These are phyloP conservation scores for Parachaetomium inaequale DNA, from an alignment of 495 filamentous ascomycete species.

Conservation along the genomic window DNA sequence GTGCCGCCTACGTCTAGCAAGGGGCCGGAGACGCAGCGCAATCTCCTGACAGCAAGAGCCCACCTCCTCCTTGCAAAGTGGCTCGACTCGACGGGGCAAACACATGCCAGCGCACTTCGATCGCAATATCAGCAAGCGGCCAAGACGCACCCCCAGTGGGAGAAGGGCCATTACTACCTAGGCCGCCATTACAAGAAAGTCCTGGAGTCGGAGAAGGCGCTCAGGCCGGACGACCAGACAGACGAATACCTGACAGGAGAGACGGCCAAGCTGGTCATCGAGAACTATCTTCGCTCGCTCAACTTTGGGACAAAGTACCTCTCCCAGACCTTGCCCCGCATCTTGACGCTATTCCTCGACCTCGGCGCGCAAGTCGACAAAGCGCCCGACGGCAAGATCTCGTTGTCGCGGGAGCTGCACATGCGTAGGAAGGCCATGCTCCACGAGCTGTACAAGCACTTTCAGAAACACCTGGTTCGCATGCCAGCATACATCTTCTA, in stretches of 20 bases:
- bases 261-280: constrained; percentile 80
- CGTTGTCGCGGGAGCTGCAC: constrained; percentile 57
- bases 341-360: constrained; percentile 92
- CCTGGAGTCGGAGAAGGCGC: constrained; percentile 77
- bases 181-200: constrained; percentile 98
- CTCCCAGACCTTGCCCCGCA: constrained; percentile 84
- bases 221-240: constrained; percentile 61
- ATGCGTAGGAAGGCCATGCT: constrained; percentile 58
- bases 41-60: constrained; percentile 59
- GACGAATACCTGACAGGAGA: constrained; percentile 66
- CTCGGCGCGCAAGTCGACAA: constrained; percentile 71
- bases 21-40: constrained; percentile 46
- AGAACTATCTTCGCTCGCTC: constrained; percentile 86
- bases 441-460: constrained; percentile 62
- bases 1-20: constrained; percentile 45
- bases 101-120: constrained; percentile 70
- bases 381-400: constrained; percentile 62
- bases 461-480: constrained; percentile 68
- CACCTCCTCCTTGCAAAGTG: constrained; percentile 91
- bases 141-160: constrained; percentile 66
- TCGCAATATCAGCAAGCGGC: constrained; percentile 73
- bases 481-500: constrained; percentile 89
- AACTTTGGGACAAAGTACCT: constrained; percentile 89
- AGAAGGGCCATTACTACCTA: constrained; percentile 95
- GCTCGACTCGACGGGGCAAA: constrained; percentile 90